phyloP scores from a whole-genome alignment of 75 land plant species.

The Pinus albicaulis region DNA sequence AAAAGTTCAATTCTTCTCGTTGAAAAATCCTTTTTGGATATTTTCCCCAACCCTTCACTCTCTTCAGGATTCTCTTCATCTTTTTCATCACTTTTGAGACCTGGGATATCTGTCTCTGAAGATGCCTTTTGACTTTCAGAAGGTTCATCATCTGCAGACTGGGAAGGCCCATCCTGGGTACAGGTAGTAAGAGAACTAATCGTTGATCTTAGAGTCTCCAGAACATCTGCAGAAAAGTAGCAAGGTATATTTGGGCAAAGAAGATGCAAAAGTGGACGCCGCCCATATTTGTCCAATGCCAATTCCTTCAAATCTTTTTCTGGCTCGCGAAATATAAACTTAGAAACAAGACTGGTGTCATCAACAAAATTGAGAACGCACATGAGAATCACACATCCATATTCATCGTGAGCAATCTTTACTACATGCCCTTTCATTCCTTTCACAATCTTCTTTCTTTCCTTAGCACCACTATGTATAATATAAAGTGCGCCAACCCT shows the following conservation, averaged over 20 bases:
- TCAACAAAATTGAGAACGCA: conserved; percentile 79
- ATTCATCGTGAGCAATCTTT: too few relatives aligned
- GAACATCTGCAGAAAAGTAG: conserved; percentile 71
- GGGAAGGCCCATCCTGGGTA: conserved; percentile 19
- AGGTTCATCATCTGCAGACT: background rate
- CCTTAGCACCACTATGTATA: too few relatives aligned
- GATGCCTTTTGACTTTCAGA: background rate
- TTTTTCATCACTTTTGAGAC: too few relatives aligned
- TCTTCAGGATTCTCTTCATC: too few relatives aligned
- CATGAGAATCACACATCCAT: conserved; percentile 45
- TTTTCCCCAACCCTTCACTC: too few relatives aligned
- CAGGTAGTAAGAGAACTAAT: conserved; percentile 36
- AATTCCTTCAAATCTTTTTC: conserved; percentile 64
- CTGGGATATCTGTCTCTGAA: conserved; percentile 4
- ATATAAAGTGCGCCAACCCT: too few relatives aligned
- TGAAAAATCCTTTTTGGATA: too few relatives aligned
- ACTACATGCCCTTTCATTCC: too few relatives aligned
- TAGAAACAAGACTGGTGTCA: conserved; percentile 82
- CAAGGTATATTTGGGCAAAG: conserved; percentile 71
- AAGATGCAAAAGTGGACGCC: conserved; percentile 69
- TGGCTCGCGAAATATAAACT: conserved; percentile 76
- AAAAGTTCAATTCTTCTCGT: too few relatives aligned
- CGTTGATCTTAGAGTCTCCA: conserved; percentile 35
- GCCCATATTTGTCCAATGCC: conserved; percentile 75
- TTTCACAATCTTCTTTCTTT: too few relatives aligned